These are phyloP conservation scores for Emergomyces africanus DNA, from an alignment of 2,329 filamentous ascomycete genomes.

Conservation along the genomic window DNA sequence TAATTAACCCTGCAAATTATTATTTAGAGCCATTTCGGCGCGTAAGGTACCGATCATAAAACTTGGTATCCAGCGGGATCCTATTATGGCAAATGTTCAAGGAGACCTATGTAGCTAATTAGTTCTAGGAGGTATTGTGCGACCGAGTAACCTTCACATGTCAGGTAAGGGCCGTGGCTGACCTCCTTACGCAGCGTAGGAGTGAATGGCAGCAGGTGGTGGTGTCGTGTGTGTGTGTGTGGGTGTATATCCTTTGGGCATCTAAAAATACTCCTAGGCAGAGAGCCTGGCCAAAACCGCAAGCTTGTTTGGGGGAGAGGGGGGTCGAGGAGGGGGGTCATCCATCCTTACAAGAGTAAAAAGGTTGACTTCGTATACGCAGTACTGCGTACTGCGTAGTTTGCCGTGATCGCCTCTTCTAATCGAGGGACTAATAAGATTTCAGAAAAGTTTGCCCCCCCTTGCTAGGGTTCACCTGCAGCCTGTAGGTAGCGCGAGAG, in stretches of 20 bases:
- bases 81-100: not conserved
- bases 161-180: not conserved
- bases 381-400: not conserved
- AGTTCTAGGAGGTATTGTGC: not conserved
- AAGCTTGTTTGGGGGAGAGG: not conserved
- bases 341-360: not conserved
- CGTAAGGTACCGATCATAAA: not conserved
- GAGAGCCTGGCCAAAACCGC: not conserved
- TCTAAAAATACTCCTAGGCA: not conserved
- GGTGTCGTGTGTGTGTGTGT: not conserved
- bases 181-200: too few species aligned
- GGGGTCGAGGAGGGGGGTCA: too few species aligned
- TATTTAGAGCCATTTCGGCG: not conserved
- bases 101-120: not conserved
- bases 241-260: not conserved
- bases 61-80: not conserved
- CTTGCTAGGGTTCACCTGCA: not conserved
- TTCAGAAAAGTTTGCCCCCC: not conserved
- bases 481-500: not conserved
- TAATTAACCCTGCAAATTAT: not conserved
- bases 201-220: not conserved
- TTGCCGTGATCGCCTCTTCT: not conserved
- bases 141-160: not conserved
- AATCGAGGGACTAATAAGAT: not conserved
- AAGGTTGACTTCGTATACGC: not conserved